Percentiles rank a stretch among this genome's conserved stretches.
These are phyloP conservation scores for Henckelia pumila DNA, from an alignment of 257 asterid genomes.

Conservation along the genomic window DNA sequence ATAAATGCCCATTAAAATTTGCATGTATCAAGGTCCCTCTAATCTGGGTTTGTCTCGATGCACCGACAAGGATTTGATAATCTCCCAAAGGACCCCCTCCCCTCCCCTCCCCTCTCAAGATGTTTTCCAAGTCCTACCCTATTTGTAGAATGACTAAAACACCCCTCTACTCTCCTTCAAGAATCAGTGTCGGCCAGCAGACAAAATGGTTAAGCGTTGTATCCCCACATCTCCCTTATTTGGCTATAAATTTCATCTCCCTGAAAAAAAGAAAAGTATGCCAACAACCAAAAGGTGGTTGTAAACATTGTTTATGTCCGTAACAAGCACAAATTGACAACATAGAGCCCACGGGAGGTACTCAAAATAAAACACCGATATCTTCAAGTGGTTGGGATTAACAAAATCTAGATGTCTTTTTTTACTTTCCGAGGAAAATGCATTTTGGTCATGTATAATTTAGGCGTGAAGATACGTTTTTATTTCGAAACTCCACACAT, in stretches of 20 bases:
- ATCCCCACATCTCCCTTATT: slow-evolving; percentile 9
- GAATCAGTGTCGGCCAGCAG: slow-evolving; percentile 58
- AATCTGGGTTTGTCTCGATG: neutral
- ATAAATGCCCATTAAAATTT: too few relatives aligned
- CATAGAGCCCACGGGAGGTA: slow-evolving; percentile 20
- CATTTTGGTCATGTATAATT: too few relatives aligned
- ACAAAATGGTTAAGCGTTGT: slow-evolving; percentile 20
- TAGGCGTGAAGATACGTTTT: neutral
- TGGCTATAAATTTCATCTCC: slow-evolving; percentile 24
- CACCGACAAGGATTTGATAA: neutral
- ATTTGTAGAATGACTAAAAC: slow-evolving; percentile 29
- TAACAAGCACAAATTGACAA: slow-evolving; percentile 36
- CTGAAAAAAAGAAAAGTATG: slow-evolving; percentile 22
- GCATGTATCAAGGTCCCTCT: neutral
- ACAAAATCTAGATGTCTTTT: neutral
- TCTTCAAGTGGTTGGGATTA: slow-evolving; percentile 12
- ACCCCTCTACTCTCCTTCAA: slow-evolving; percentile 29
- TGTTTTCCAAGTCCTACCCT: slow-evolving; percentile 8
- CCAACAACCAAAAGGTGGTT: slow-evolving; percentile 32
- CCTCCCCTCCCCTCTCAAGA: neutral
- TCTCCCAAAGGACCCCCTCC: neutral
- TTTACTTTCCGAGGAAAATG: neutral
- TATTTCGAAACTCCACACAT: too few relatives aligned
- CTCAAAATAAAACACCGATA: too few relatives aligned
- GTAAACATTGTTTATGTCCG: slow-evolving; percentile 23